Evolutionary conservation across 163 green algal genomes (phyloP).

Genomic region (Chlorella variabilis): DNA sequence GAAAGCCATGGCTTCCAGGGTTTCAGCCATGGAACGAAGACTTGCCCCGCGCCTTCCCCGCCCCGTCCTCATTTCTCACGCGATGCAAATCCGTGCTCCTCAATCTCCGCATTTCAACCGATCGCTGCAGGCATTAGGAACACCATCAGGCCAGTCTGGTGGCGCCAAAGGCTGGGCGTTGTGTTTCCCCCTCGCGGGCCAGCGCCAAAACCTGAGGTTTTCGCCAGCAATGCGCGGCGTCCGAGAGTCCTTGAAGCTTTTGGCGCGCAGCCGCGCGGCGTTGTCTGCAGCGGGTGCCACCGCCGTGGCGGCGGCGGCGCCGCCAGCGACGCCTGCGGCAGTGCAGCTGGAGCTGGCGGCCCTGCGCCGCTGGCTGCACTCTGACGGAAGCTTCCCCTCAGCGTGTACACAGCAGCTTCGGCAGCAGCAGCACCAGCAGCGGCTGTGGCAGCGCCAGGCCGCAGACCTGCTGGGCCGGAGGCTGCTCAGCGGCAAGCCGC

Average conservation of each 20-base stretch:
- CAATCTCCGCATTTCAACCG: too few species aligned
- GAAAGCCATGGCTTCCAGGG: too few species aligned
- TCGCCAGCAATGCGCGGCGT: neutral
- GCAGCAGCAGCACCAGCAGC: neutral
- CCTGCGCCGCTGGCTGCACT: slow-evolving; percentile 13
- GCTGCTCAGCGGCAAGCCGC: slow-evolving; percentile 2
- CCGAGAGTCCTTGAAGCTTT: neutral
- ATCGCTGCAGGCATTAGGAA: too few species aligned
- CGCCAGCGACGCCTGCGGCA: neutral
- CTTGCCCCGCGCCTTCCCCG: too few species aligned
- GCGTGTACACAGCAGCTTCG: neutral
- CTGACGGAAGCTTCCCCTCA: neutral
- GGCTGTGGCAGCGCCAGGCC: neutral
- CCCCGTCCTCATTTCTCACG: too few species aligned
- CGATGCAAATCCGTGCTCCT: too few species aligned
- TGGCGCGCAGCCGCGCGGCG: neutral
- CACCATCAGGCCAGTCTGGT: too few species aligned
- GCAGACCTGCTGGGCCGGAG: neutral
- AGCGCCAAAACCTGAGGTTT: too few species aligned
- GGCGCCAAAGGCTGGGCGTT: too few species aligned
- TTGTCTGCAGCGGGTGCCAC: neutral
- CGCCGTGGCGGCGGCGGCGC: neutral
- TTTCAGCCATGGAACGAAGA: too few species aligned
- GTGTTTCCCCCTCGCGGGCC: too few species aligned
- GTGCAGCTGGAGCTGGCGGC: neutral